Base-by-base conservation (phyloP, 169 alveolate species). In the Theileria equi region DNA sequence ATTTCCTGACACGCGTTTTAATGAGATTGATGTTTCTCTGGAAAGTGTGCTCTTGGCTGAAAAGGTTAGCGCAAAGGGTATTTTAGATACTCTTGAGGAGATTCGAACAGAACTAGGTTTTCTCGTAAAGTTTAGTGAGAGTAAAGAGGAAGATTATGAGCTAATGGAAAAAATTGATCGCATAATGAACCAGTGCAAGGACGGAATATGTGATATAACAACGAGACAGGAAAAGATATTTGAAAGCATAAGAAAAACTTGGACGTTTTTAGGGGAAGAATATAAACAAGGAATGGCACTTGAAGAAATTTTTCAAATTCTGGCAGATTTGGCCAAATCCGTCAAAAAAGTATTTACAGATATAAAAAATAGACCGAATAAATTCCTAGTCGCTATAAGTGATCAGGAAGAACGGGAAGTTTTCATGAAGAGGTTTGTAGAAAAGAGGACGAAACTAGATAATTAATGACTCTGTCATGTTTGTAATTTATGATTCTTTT, bases 251-350 rank as follows among this genome's bases (percentile, higher is more conserved):
- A 19, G 23, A 32, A 35, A 13, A 19, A 53, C 62, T 7, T 77
- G 86, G 86, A 52, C 43, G 1, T 77, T 59, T 63, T 32, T 77
- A 31, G 86, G 86, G 0, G 86, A 77, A 35, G 86, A 77, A 44
- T 61, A 66, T 35, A 72, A 50, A 31, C 44, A 38, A 17, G 62
- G 55, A n/a, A 38, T 11, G 17, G 29, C 78, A 31, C 62, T 77
- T 40, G 86, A 77, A 70, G 69, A 62, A 45, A 77, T 77, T 10
- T 77, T 67, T 57, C 43, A 28, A 19, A 77, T 67, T 28, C 77
- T 77, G 23, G 72, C 66, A 32, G 81, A 77, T 31, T 68, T 77
- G 64, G 41, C 60, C 44, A 55, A 57, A 36, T 66, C 67, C 55
- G 55, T 77, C 31, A 67, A 66, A 29, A 52, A 55, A 29, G 65